Conservation (phyloP, 2,329 filamentous ascomycete genomes). For the Didymella pomorum region DNA sequence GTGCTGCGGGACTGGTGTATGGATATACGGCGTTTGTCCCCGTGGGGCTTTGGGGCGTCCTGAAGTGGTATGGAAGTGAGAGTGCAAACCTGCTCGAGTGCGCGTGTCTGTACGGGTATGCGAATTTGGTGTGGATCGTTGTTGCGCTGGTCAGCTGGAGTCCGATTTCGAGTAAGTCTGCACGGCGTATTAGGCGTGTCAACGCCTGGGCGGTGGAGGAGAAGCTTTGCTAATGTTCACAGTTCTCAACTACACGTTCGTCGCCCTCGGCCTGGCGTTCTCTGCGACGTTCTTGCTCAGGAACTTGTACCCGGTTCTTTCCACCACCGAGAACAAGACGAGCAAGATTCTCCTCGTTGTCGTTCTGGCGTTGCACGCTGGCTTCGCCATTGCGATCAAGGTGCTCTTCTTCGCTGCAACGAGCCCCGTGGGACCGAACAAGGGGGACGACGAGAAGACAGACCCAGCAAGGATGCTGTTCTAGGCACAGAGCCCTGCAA, state of each 20-base stretch:
- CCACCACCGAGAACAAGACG: constrained; percentile 89
- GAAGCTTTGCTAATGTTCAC: neutral
- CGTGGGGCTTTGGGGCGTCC: constrained; percentile 80
- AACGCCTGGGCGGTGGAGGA: no score
- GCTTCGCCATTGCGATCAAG: constrained; percentile 93
- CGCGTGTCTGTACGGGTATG: constrained; percentile 94
- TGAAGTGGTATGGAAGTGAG: constrained; percentile 96
- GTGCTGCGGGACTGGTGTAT: constrained; percentile 90
- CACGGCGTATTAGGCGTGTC: no score
- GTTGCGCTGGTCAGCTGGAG: constrained; percentile 93
- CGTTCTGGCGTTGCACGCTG: constrained; percentile 85
- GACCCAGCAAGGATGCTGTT: constrained; percentile 35
- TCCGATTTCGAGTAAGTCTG: constrained; percentile 69
- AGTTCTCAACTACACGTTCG: constrained; percentile 91
- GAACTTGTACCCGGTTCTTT: constrained; percentile 75
- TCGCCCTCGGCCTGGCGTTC: constrained; percentile 66
- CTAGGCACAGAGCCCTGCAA: neutral
- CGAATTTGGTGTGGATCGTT: constrained; percentile 96
- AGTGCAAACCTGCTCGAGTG: constrained; percentile 93
- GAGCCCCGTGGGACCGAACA: constrained; percentile 45
- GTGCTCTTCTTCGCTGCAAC: constrained; percentile 87
- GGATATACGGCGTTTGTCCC: constrained; percentile 89
- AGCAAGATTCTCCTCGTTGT: constrained; percentile 86
- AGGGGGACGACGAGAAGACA: constrained; percentile 32
- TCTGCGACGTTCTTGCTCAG: constrained; percentile 51